These are phyloP conservation scores for Beauveria australis DNA, from an alignment of 2,329 filamentous ascomycete genomes.

Conservation along the genomic window DNA sequence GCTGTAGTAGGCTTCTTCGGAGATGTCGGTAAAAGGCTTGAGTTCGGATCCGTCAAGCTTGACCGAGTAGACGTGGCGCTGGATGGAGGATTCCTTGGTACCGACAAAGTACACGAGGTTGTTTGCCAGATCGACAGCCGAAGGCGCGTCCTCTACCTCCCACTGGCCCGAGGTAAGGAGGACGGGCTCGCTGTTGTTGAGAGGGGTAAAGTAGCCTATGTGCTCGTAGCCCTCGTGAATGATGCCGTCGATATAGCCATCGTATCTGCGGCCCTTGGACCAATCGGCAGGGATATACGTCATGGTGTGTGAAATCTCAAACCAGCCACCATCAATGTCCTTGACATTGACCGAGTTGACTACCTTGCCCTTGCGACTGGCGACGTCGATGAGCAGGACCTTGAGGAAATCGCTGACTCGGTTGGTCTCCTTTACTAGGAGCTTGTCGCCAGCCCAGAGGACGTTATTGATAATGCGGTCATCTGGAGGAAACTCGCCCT, in stretches of 20 bases:
- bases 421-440: slow-evolving; percentile 87
- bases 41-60: slow-evolving; percentile 71
- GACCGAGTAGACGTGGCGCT: slow-evolving; percentile 88
- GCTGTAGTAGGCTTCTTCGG: slow-evolving; percentile 66
- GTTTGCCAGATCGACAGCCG: slow-evolving; percentile 72
- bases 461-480: slow-evolving; percentile 89
- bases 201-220: slow-evolving; percentile 82
- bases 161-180: slow-evolving; percentile 83
- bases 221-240: slow-evolving; percentile 85
- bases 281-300: slow-evolving; percentile 80
- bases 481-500: slow-evolving; percentile 69
- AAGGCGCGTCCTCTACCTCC: slow-evolving; percentile 84
- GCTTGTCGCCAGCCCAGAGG: slow-evolving; percentile 78
- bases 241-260: slow-evolving; percentile 89
- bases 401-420: slow-evolving; percentile 87
- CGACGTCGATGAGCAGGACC: slow-evolving; percentile 76
- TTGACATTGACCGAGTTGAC: slow-evolving; percentile 73
- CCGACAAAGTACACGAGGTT: slow-evolving; percentile 88
- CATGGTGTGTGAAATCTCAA: slow-evolving; percentile 84
- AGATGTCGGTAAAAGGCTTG: slow-evolving; percentile 64
- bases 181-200: slow-evolving; percentile 73
- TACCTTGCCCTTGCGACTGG: slow-evolving; percentile 62
- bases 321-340: slow-evolving; percentile 91
- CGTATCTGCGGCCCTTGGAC: slow-evolving; percentile 62
- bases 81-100: slow-evolving; percentile 78